Conservation (phyloP, 202 grass and related monocot species). For the Digitaria exilis region DNA sequence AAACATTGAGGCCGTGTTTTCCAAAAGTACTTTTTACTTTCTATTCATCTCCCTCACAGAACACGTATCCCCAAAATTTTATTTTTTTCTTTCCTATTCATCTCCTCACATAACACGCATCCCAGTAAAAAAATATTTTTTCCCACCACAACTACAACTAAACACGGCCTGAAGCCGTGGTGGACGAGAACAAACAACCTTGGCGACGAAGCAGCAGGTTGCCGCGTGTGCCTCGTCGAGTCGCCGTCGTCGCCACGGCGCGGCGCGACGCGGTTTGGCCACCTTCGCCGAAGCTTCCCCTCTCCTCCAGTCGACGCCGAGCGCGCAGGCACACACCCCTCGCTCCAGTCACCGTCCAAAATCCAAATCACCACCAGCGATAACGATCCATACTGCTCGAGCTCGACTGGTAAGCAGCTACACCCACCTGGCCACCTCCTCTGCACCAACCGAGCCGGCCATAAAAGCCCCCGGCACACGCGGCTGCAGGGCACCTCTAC, state of each 20-base stretch:
- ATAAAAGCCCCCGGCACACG: constrained; percentile 28
- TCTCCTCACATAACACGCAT: too few species aligned
- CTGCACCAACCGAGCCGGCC: background rate
- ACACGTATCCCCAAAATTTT: too few species aligned
- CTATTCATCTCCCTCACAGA: too few species aligned
- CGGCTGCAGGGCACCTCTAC: background rate
- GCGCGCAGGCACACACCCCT: too few species aligned
- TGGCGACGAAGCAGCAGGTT: background rate
- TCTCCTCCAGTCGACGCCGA: too few species aligned
- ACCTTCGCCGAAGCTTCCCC: constrained; percentile 39
- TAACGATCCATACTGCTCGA: background rate
- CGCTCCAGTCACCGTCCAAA: too few species aligned
- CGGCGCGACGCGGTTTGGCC: constrained; percentile 30
- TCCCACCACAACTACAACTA: too few species aligned
- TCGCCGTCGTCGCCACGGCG: background rate
- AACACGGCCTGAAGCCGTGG: too few species aligned
- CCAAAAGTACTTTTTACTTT: too few species aligned
- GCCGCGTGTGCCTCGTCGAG: constrained; percentile 4
- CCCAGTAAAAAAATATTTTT: too few species aligned
- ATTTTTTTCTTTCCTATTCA: too few species aligned
- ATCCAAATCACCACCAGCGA: background rate
- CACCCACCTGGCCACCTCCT: background rate
- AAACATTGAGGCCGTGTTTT: too few species aligned
- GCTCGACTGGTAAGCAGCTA: background rate
- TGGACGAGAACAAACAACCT: background rate